Conservation (phyloP, 2,329 filamentous ascomycete genomes). For the Fusarium albidum region DNA sequence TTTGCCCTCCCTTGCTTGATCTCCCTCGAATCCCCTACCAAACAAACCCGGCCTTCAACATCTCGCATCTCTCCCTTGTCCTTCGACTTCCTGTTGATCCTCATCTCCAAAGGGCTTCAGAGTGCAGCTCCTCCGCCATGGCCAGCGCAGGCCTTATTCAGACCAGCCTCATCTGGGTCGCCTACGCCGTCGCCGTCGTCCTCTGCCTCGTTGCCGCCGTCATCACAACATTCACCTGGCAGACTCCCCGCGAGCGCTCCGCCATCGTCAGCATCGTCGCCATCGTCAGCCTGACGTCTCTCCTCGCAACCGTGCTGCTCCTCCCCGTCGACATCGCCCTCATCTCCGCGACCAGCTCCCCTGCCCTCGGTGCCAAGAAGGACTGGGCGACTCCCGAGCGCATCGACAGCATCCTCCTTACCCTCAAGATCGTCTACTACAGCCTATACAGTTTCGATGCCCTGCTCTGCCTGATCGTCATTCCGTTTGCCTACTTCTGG, state of each 20-base stretch:
- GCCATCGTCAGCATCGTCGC: slow-evolving; percentile 82
- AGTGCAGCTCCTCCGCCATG: slow-evolving; percentile 40
- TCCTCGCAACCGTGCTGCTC: slow-evolving; percentile 91
- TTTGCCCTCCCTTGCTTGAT: not conserved
- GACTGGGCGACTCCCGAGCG: slow-evolving; percentile 90
- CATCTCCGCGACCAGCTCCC: slow-evolving; percentile 85
- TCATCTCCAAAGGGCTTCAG: slow-evolving; percentile 2
- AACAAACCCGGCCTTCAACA: slow-evolving; percentile 3
- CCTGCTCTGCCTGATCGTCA: slow-evolving; percentile 84
- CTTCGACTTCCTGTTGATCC: slow-evolving; percentile 17
- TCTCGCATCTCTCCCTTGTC: slow-evolving; percentile 17
- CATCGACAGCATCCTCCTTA: slow-evolving; percentile 79
- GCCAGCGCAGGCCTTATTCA: slow-evolving; percentile 73
- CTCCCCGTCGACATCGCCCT: slow-evolving; percentile 96
- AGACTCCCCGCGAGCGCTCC: slow-evolving; percentile 86
- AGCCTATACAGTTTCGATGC: slow-evolving; percentile 91
- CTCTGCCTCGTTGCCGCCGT: slow-evolving; percentile 80
- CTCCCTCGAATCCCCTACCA: slow-evolving; percentile 18
- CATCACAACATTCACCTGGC: slow-evolving; percentile 91
- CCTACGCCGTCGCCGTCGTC: slow-evolving; percentile 84
- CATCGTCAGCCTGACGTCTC: slow-evolving; percentile 84
- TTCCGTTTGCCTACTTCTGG: slow-evolving; percentile 98
- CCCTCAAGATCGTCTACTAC: slow-evolving; percentile 91
- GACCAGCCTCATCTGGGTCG: slow-evolving; percentile 91
- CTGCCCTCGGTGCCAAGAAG: slow-evolving; percentile 82